Percentiles rank a stretch among this genome's conserved stretches.
Conservation (phyloP, 2,329 filamentous ascomycete species). For the Aureobasidium musti region DNA sequence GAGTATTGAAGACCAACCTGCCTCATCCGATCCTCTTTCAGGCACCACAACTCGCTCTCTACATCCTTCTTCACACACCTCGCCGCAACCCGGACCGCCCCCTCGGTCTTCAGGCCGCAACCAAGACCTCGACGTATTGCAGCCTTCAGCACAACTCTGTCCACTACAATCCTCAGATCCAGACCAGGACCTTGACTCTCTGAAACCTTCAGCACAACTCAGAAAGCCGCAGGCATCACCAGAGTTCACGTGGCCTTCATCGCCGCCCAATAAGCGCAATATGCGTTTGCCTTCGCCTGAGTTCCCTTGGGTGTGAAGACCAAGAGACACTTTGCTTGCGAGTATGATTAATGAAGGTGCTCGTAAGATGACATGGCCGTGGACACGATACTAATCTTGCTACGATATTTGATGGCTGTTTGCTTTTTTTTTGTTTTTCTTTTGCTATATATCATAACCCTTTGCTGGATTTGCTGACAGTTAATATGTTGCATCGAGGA, state of each 20-base stretch:
- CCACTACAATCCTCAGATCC: background rate
- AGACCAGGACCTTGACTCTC: background rate
- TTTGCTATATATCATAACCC: background rate
- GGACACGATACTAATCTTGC: background rate
- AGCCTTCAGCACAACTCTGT: background rate
- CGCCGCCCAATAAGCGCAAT: constrained; percentile 6
- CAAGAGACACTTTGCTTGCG: no score
- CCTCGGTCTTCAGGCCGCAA: background rate
- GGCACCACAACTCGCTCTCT: background rate
- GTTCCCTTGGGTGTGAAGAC: constrained; percentile 9
- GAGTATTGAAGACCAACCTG: background rate
- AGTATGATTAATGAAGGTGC: background rate
- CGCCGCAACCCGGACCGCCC: no score
- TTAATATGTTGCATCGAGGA: no score
- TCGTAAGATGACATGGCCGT: background rate
- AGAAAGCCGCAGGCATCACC: background rate
- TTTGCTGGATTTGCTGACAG: background rate
- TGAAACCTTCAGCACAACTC: background rate
- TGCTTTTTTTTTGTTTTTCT: background rate
- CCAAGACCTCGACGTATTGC: background rate
- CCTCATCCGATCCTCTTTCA: background rate
- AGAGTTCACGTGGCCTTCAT: constrained; percentile 18
- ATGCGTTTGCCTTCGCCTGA: constrained; percentile 2
- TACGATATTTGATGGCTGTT: background rate
- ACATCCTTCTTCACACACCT: background rate